Evolutionary conservation across 768 basidiomycete species (phyloP), one percentile per base, ranked within the genome.

Genomic region (Ephemerocybe angulata): DNA sequence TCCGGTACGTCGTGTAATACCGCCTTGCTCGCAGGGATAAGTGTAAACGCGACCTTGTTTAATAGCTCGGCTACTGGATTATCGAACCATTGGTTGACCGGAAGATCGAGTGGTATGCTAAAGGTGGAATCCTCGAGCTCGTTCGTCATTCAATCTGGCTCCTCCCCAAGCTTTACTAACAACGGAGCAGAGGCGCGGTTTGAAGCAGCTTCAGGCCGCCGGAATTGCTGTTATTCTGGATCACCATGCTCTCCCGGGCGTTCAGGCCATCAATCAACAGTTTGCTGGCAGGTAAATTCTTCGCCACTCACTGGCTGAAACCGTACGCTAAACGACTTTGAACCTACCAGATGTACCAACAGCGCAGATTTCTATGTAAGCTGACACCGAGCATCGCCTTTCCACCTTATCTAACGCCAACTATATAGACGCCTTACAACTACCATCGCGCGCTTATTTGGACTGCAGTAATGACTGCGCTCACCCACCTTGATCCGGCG

Each of bases 31-130:
- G 12, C 4, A 52, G n/a, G n/a, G n/a, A n/a, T n/a, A n/a, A n/a
- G n/a, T n/a, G n/a, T n/a, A n/a, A n/a, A n/a, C n/a, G 53, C 28
- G n/a, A 33, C 27, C 10, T 55, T 46, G 19, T 22, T 30, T 3
- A 44, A 42, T 37, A 90, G 88, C 80, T 91, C 37, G 89, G 90
- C 0, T 92, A 86, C 65, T 92, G 90, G 90, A 84, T 91, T 44
- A 72, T 92, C 7, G 90, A 92, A 63, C 76, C 74, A 3, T 71
- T 92, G 7, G 89, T 91, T 0, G 64, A 90, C 63, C 76, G 84
- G 3, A 60, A 61, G 1, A 72, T 69, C 1, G 90, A 91, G 63
- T 78, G 74, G 43, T 91, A 78, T 64, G 85, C 88, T 13, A 77
- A 81, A 31, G 90, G 90, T 19, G 90, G 90, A 27, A 75, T 92